Evolutionary conservation across 2,329 filamentous ascomycete genomes (phyloP).

Genomic region (Atkinsonella hypoxylon): DNA sequence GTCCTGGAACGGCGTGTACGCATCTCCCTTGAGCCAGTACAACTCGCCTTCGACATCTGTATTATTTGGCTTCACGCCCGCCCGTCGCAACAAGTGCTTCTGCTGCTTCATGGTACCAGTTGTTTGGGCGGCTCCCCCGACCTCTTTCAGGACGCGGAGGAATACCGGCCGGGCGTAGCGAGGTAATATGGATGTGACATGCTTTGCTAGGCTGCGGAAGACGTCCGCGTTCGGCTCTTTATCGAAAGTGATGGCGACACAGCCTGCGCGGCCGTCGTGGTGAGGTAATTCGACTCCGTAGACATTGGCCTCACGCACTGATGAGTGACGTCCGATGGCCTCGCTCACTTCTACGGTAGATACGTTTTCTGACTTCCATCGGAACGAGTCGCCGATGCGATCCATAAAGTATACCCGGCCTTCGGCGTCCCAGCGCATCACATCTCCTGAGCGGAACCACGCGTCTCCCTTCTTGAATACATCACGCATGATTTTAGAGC

Average conservation of each 20-base stretch:
- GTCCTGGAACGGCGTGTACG: slow-evolving; percentile 55
- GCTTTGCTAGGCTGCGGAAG: slow-evolving; percentile 48
- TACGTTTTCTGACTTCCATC: slow-evolving; percentile 77
- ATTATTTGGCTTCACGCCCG: slow-evolving; percentile 56
- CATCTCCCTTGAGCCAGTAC: slow-evolving; percentile 53
- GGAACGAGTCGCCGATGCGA: slow-evolving; percentile 65
- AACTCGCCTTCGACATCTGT: slow-evolving; percentile 30
- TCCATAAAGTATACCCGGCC: slow-evolving; percentile 72
- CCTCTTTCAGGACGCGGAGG: slow-evolving; percentile 50
- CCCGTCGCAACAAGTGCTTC: slow-evolving; percentile 58
- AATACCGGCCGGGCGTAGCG: slow-evolving; percentile 70
- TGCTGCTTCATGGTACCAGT: slow-evolving; percentile 88
- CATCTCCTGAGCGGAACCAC: slow-evolving; percentile 77
- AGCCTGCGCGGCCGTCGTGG: slow-evolving; percentile 76
- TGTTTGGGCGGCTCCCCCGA: slow-evolving; percentile 43
- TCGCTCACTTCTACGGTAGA: slow-evolving; percentile 75
- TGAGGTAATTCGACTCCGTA: slow-evolving; percentile 71
- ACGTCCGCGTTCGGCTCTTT: slow-evolving; percentile 31
- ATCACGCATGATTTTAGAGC: slow-evolving; percentile 60
- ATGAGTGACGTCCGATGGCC: slow-evolving; percentile 53
- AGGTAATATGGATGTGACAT: slow-evolving; percentile 49
- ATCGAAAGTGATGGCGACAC: slow-evolving; percentile 55
- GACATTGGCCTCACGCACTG: slow-evolving; percentile 68
- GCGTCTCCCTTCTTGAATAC: slow-evolving; percentile 67
- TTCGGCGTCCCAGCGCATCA: slow-evolving; percentile 58